Evolutionary conservation across 2,329 filamentous ascomycete genomes (phyloP), one percentile per base, ranked within the genome.

Genomic region (Trichoderma arundinaceum): DNA sequence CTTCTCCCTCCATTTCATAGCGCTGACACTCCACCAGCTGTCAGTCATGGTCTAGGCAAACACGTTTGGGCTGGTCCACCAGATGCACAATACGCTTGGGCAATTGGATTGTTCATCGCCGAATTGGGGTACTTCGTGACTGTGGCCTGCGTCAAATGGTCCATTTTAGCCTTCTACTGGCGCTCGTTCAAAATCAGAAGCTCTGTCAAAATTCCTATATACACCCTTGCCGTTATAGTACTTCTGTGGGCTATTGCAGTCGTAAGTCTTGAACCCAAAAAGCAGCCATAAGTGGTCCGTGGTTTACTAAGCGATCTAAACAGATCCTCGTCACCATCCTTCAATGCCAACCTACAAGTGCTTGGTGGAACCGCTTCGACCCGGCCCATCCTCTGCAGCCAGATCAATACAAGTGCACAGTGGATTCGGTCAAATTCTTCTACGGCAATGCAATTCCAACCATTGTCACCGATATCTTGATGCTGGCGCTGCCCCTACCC

Each of bases 361-460:
- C 71, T 1, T 70, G 69, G 46, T 72, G 70, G 71, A 43, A 65
- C 2, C 69, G 68, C 13, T 71, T 66, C 52, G 52, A 71, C 6
- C 63, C 70, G 1, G 52, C 39, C 5, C 52, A 68, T 15, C 69
- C 70, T 10, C 41, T 69, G 19, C 39, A 58, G 8, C 65, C 67
- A 1, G 56, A 49, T 6, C 39, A 68, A 1, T 71, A 67, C 44
- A 22, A 32, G 8, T 73, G 70, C 17, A 51, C 54, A 53, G 66
- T 74, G 6, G 53, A 70, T 10, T 44, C 67, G 6, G 68, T 48
- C 32, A 67, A 68, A 3, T 74, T 75, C 62, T 75, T 75, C 53
- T 72, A 72, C 51, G 69, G 68, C 2, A 76, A 74, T 52, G 69
- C 72, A 2, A 69, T 74, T 8, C 70, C 72, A 1, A 73, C 72